Evolutionary conservation across 768 basidiomycete genomes (phyloP).

Genomic region (Trametes cinnabarina): DNA sequence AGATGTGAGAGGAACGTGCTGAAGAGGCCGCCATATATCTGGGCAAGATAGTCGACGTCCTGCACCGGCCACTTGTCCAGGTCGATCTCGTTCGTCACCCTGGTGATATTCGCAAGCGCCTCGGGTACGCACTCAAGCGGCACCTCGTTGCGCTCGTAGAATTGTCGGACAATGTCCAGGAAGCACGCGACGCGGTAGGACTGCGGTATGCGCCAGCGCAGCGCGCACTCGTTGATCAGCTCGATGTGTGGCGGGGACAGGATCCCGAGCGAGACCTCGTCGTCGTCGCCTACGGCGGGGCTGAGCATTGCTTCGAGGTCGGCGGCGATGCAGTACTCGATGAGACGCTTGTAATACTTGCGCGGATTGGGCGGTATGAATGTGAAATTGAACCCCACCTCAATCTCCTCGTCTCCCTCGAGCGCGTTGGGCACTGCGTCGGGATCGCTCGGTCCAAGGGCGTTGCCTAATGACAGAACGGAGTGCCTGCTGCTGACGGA

Average conservation of each 20-base stretch:
- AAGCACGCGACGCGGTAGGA: conserved; percentile 78
- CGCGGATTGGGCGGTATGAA: conserved; percentile 89
- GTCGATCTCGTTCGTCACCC: conserved; percentile 67
- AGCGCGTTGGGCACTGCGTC: conserved; percentile 40
- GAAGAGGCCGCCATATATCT: conserved; percentile 71
- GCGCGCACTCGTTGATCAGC: conserved; percentile 82
- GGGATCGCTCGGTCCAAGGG: conserved; percentile 31
- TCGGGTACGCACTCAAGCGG: conserved; percentile 95
- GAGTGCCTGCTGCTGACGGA: conserved; percentile 73
- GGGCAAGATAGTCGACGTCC: conserved; percentile 80
- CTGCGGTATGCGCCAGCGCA: conserved; percentile 86
- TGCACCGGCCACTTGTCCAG: conserved; percentile 73
- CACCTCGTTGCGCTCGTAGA: conserved; percentile 87
- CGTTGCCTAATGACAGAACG: conserved; percentile 28
- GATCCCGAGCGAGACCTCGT: conserved; percentile 93
- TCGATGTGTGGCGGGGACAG: conserved; percentile 76
- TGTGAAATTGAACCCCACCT: conserved; percentile 75
- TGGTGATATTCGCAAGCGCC: conserved; percentile 71
- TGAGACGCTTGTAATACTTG: conserved; percentile 79
- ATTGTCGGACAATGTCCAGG: conserved; percentile 79
- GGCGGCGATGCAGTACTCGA: conserved; percentile 76
- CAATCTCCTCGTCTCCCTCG: conserved; percentile 66
- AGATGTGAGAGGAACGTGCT: conserved; percentile 83
- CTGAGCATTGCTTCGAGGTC: conserved; percentile 90
- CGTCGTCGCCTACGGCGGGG: conserved; percentile 88